phyloP scores from a whole-genome alignment of 179 eudicot species.

The Silene coronaria region DNA sequence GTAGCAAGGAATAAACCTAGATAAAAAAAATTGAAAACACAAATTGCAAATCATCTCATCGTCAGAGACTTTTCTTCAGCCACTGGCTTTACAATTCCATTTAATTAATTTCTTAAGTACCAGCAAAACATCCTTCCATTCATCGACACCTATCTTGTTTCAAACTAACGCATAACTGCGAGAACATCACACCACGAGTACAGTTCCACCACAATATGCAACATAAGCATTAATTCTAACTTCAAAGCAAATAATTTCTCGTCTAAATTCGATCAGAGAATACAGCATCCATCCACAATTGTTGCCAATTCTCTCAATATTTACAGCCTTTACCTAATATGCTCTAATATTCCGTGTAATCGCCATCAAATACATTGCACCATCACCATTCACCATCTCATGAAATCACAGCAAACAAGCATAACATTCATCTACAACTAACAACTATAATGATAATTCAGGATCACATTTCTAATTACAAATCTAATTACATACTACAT shows the following conservation, averaged over 20 bases:
- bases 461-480: too few species aligned
- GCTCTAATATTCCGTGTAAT: too few species aligned
- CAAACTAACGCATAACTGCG: neutral
- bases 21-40: neutral
- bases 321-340: too few species aligned
- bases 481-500: too few species aligned
- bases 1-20: neutral
- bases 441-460: too few species aligned
- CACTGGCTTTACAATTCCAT: neutral
- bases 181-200: neutral
- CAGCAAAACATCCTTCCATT: too few species aligned
- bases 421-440: neutral
- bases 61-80: neutral
- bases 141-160: neutral
- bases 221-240: neutral
- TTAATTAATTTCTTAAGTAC: neutral
- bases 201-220: neutral
- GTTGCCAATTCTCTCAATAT: too few species aligned
- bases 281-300: too few species aligned
- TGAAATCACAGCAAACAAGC: neutral
- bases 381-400: neutral
- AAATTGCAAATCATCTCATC: neutral
- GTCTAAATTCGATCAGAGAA: neutral
- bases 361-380: too few species aligned
- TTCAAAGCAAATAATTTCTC: neutral